Conservation (phyloP, 2,329 filamentous ascomycete species). For the Fusarium camptoceras region DNA sequence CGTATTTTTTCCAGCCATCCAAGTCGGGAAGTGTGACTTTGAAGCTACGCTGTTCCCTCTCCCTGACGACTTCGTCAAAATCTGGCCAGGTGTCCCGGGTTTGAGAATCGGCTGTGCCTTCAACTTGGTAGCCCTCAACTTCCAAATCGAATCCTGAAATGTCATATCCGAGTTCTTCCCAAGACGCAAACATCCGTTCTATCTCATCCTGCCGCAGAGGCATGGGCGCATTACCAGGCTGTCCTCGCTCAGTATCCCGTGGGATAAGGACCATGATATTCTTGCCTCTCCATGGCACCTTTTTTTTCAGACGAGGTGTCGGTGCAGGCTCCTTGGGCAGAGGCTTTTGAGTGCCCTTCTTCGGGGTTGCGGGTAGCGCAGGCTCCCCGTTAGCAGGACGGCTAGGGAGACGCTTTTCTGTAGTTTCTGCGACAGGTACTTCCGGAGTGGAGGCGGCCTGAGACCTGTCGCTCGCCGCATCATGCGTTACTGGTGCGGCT, state of each 20-base stretch:
- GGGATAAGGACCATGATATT: constrained; percentile 78
- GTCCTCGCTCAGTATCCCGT: constrained; percentile 73
- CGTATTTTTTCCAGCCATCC: constrained; percentile 79
- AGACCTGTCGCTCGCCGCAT: constrained; percentile 46
- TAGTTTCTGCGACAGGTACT: constrained; percentile 44
- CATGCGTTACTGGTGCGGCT: constrained; percentile 45
- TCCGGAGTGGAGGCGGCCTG: constrained; percentile 44
- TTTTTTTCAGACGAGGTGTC: constrained; percentile 74
- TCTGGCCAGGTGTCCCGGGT: constrained; percentile 77
- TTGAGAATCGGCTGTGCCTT: constrained; percentile 64
- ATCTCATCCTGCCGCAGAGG: constrained; percentile 69
- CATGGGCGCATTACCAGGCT: constrained; percentile 63
- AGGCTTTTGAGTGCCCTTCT: constrained; percentile 51
- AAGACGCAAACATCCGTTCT: constrained; percentile 70
- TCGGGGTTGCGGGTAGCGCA: constrained; percentile 51
- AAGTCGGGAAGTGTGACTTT: constrained; percentile 77
- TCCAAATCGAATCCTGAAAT: constrained; percentile 75
- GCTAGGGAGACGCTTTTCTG: constrained; percentile 34
- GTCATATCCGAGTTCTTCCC: constrained; percentile 77
- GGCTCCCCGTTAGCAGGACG: constrained; percentile 48
- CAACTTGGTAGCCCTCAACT: constrained; percentile 55
- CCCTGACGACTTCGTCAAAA: constrained; percentile 66
- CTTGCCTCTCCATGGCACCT: constrained; percentile 80
- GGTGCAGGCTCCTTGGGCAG: constrained; percentile 55
- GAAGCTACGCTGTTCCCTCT: constrained; percentile 65